phyloP scores from a whole-genome alignment of 2,329 filamentous ascomycete species.

The Paracorniculantispora psalliotae region DNA sequence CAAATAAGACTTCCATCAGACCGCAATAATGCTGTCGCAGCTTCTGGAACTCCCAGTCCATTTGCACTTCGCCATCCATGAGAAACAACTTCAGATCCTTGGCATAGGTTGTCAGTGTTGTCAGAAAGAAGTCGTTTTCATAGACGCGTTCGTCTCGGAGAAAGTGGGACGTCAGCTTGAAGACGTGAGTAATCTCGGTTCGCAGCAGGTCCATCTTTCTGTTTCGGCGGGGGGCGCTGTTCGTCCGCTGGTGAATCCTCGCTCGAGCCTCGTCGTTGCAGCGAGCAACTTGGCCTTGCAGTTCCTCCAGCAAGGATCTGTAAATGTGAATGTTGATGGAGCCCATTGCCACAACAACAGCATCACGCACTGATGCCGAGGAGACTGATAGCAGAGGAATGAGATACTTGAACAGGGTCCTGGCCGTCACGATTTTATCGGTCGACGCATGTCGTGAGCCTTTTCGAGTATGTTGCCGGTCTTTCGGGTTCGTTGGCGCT shows the following conservation, averaged over 20 bases:
- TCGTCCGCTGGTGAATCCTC: conserved; percentile 78
- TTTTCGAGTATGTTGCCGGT: conserved; percentile 74
- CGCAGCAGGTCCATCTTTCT: conserved; percentile 80
- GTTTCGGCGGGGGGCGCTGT: conserved; percentile 76
- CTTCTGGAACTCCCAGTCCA: conserved; percentile 90
- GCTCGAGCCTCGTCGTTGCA: conserved; percentile 87
- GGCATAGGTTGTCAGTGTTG: conserved; percentile 81
- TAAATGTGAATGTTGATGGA: conserved; percentile 96
- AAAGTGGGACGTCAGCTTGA: conserved; percentile 89
- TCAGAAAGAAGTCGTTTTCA: conserved; percentile 84
- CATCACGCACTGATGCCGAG: conserved; percentile 77
- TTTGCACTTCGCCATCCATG: conserved; percentile 90
- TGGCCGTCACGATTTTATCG: conserved; percentile 80
- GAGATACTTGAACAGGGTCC: conserved; percentile 84
- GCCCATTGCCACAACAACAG: conserved; percentile 85
- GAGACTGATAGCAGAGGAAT: conserved; percentile 80
- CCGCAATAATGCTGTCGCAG: conserved; percentile 91
- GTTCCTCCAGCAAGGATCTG: conserved; percentile 79
- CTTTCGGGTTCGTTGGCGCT: conserved; percentile 34
- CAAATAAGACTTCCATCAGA: conserved; percentile 86
- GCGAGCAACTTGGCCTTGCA: conserved; percentile 78
- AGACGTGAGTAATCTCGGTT: conserved; percentile 93
- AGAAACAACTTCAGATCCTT: conserved; percentile 91
- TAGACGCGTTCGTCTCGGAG: conserved; percentile 73
- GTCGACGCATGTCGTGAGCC: conserved; percentile 64